A percentile compares a stretch with the other conserved stretches of the same genome.
Evolutionary conservation across 768 basidiomycete genomes (phyloP).

Genomic region (Rhizopogon roseolus): DNA sequence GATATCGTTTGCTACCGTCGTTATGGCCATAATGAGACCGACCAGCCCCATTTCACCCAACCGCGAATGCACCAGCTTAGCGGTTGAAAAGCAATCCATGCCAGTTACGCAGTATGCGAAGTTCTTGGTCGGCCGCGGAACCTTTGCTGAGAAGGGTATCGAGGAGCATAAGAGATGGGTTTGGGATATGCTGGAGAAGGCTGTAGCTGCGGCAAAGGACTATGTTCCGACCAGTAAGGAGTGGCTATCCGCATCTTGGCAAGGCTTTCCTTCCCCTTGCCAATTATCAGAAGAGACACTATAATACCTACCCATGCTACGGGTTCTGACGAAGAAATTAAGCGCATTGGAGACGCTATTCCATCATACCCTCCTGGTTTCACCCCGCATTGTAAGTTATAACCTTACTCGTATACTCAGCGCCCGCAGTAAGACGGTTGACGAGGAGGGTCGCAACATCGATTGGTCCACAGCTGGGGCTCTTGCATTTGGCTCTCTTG

Average conservation of each 20-base stretch:
- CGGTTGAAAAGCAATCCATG: constrained; percentile 91
- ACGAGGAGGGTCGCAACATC: constrained; percentile 87
- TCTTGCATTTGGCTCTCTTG: constrained; percentile 90
- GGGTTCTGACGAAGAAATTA: constrained; percentile 73
- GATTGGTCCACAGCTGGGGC: constrained; percentile 99
- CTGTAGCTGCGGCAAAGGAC: constrained; percentile 89
- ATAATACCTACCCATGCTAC: constrained; percentile 85
- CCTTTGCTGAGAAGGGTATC: constrained; percentile 94
- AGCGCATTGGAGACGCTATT: constrained; percentile 82
- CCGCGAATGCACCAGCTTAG: constrained; percentile 98
- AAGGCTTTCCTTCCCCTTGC: constrained; percentile 96
- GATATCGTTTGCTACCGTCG: constrained; percentile 99
- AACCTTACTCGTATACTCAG: constrained; percentile 91
- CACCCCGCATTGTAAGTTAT: constrained; percentile 77
- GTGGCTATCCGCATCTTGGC: constrained; percentile 98
- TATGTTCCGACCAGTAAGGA: constrained; percentile 94
- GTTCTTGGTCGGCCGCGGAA: constrained; percentile 82
- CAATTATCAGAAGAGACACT: constrained; percentile 90
- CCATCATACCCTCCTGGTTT: constrained; percentile 84
- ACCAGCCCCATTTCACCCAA: constrained; percentile 98
- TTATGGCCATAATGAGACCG: constrained; percentile 99
- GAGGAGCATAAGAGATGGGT: constrained; percentile 99
- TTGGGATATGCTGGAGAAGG: constrained; percentile 97
- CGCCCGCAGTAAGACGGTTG: constrained; percentile 84
- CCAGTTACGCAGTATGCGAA: constrained; percentile 90